Conservation (phyloP, 805 yeast species). For the Hanseniaspora nectarophila region DNA sequence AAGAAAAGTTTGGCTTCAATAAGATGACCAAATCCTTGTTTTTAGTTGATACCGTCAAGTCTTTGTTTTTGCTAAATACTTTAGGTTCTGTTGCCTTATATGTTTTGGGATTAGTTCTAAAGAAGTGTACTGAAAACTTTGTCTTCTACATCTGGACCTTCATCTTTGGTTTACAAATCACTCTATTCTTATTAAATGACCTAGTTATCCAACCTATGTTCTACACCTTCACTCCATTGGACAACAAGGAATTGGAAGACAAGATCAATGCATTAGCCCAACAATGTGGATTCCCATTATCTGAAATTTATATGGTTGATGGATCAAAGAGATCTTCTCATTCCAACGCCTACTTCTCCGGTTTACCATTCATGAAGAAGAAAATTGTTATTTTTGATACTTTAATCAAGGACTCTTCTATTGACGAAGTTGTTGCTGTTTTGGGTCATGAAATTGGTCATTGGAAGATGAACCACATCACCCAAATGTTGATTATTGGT, state of each 20-base stretch:
- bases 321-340: conserved; percentile 96
- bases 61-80: conserved; percentile 38
- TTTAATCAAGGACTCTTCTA: conserved; percentile 64
- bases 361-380: conserved; percentile 85
- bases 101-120: conserved; percentile 69
- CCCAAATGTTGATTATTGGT: conserved; percentile 55
- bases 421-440: conserved; percentile 79
- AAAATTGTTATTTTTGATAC: conserved; percentile 92
- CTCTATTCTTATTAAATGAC: conserved; percentile 67
- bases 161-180: conserved; percentile 56
- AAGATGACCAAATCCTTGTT: conserved; percentile 65
- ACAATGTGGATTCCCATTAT: conserved; percentile 70
- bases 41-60: conserved; percentile 60
- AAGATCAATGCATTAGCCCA: conserved; percentile 72
- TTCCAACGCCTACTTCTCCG: conserved; percentile 92
- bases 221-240: conserved; percentile 81
- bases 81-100: conserved; percentile 66
- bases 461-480: conserved; percentile 83
- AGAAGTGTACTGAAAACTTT: conserved; percentile 66
- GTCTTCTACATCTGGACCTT: conserved; percentile 68
- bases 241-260: conserved; percentile 74
- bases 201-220: conserved; percentile 83
- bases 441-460: conserved; percentile 98
- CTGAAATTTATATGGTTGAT: conserved; percentile 76
- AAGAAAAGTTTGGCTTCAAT: conserved; percentile 87